Evolutionary conservation across 116 monocot species (phyloP), one percentile per base, ranked within the genome.

Genomic region (Posidonia oceanica): DNA sequence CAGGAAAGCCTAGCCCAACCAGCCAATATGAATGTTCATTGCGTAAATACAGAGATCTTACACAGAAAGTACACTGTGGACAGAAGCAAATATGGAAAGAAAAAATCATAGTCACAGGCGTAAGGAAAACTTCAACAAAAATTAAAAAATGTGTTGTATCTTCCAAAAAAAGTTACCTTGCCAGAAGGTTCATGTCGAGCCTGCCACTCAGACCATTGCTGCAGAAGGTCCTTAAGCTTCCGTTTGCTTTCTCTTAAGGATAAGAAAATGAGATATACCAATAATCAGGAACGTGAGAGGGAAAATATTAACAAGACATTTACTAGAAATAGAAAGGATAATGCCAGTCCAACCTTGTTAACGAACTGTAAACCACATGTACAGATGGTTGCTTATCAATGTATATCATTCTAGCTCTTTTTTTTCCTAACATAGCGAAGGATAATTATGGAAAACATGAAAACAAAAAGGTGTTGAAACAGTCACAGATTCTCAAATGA

Each of bases 171-270:
- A 39, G 8, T 39, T 62, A 63, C 14, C 64, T 61, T 76, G 80
- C 81, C 83, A 54, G 83, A 80, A 71, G 71, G 60, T 29, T 78
- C 76, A 62, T 67, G 41, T 13, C 71, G 68, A 59, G 83, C 81
- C 42, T 97, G 87, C 97, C 97, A 97, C 70, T 89, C 75, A 52
- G 89, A 91, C 97, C 97, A 97, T 52, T 92, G 78, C 69, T 97
- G 92, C 85, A 97, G 83, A 64, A 89, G 75, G 39, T 81, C 87
- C 77, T 85, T 79, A 57, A 97, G 91, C 75, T 87, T 89, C 29
- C 74, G 83, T 68, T 89, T 89, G 80, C 96, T 97, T 82, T 91
- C 89, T 79, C 96, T 95, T 68, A 64, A 64, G 54, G 16, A 39
- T 39, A 40, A 64, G 20, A 39, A n/a, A 10, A 64, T 22, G 60